Evolutionary conservation across 345 rosid genomes (phyloP), one percentile per base, ranked within the genome.

Genomic region (Eucalyptus regnans): DNA sequence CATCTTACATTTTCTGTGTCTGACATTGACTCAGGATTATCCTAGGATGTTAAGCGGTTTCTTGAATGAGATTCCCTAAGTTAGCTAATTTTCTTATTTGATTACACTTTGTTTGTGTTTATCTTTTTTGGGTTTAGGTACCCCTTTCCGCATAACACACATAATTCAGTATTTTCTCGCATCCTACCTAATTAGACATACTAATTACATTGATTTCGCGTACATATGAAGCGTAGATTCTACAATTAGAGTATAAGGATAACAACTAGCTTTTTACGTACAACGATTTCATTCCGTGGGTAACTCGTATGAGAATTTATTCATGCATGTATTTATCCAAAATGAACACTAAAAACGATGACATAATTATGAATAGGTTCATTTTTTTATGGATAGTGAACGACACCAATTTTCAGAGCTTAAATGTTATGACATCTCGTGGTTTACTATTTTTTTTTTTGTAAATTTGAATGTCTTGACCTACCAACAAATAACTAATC

Each of bases 131-230:
- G 25, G 23, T 71, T 7, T 8, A 33, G 20, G 25, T 33, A 33
- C 12, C 29, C 29, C 13, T 76, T 76, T 76, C 48, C 20, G 48
- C 14, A 76, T 52, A 18, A 52, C 10, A 76, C 23, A 37, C 83
- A 37, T 20, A 12, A 76, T 11, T 41, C 15, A 3, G 29, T 41
- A 6, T 41, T 41, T 41, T 41, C 29, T 10, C 5, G 8, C 25
- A 22, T 76, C 29, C 8, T 22, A 3, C 43, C 48, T 76, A 11
- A 41, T 22, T 13, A 12, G 48, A 76, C 29, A 44, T 10, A 20
- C 8, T 11, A 3, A 41, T 22, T 9, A 20, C 2, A 4, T 37
- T 43, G 27, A 41, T 76, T 41, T 6, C 1, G 8, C 2, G 3
- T 22, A 3, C 27, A 18, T 3, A 37, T 76, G 83, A 9, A 76